A percentile compares a stretch with the other conserved stretches of the same genome.
Evolutionary conservation across 2,329 filamentous ascomycete species (phyloP).

Genomic region (Ceratocystis lukuohia): DNA sequence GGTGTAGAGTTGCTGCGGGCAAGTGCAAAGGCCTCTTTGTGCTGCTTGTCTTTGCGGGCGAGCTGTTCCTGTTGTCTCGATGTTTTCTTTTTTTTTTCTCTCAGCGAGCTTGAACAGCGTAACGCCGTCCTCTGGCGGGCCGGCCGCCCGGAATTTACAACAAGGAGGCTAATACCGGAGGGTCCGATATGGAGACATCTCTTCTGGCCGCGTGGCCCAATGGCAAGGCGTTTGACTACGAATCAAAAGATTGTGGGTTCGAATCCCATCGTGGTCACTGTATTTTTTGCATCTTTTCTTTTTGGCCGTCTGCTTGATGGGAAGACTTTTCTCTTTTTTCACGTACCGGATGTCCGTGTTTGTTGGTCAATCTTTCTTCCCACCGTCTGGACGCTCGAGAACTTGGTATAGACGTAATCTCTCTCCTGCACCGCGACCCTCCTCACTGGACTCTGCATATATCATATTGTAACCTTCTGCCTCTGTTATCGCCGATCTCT

Average conservation of each 20-base stretch:
- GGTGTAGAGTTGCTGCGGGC: too few species aligned
- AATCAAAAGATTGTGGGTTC: slow-evolving; percentile 18
- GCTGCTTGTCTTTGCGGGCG: not conserved
- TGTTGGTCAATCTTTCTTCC: too few species aligned
- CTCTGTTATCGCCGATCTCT: slow-evolving; percentile 24
- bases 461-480: slow-evolving; percentile 30
- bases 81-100: not conserved
- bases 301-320: not conserved
- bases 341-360: not conserved
- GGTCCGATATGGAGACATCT: too few species aligned
- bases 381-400: too few species aligned
- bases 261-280: slow-evolving; percentile 16
- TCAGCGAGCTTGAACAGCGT: not conserved
- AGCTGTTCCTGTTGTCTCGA: not conserved
- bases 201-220: slow-evolving; percentile 12
- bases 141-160: not conserved
- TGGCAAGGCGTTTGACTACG: slow-evolving; percentile 17
- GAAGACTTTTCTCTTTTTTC: not conserved
- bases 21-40: too few species aligned
- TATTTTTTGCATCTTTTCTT: not conserved
- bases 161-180: not conserved
- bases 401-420: slow-evolving; percentile 27
- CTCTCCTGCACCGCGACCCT: slow-evolving; percentile 32
- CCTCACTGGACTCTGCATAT: slow-evolving; percentile 28
- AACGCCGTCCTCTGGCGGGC: too few species aligned